A percentile compares a stretch with the other conserved stretches of the same genome.
phyloP scores from a whole-genome alignment of 2,329 filamentous ascomycete species.

The Fusarium mundagurra region DNA sequence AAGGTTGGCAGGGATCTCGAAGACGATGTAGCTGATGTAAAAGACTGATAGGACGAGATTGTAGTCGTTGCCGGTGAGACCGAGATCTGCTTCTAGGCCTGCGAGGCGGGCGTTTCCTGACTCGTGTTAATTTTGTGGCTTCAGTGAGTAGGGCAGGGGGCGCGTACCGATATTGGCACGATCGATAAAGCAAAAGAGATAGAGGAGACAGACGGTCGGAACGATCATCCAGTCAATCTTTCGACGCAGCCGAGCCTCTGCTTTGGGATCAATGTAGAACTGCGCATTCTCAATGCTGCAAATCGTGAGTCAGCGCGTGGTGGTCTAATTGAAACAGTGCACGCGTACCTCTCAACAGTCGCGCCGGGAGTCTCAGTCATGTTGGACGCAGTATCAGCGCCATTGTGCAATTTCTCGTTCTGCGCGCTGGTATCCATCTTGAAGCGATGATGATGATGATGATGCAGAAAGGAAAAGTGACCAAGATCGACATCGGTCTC shows the following conservation, averaged over 20 bases:
- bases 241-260: slow-evolving; percentile 9
- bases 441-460: not conserved
- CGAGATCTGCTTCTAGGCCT: slow-evolving; percentile 28
- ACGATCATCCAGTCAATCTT: slow-evolving; percentile 28
- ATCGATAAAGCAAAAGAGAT: slow-evolving; percentile 74
- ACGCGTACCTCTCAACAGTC: not conserved
- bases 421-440: not conserved
- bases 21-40: slow-evolving; percentile 72
- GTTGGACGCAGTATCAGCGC: slow-evolving; percentile 9
- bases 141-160: accelerated
- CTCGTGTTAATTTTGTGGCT: not conserved
- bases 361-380: not conserved
- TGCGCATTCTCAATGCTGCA: slow-evolving; percentile 6
- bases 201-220: slow-evolving; percentile 50
- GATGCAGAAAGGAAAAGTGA: not conserved
- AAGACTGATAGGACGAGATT: slow-evolving; percentile 70
- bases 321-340: accelerated
- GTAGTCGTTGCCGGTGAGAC: slow-evolving; percentile 63
- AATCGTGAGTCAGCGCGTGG: not conserved
- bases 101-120: slow-evolving; percentile 33
- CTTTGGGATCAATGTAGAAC: slow-evolving; percentile 16
- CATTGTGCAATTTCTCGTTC: slow-evolving; percentile 14
- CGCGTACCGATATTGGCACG: slow-evolving; percentile 48
- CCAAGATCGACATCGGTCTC: not conserved
- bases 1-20: slow-evolving; percentile 71